Conservation (phyloP, 2,329 filamentous ascomycete genomes). For the Sordariomycetes sp. region DNA sequence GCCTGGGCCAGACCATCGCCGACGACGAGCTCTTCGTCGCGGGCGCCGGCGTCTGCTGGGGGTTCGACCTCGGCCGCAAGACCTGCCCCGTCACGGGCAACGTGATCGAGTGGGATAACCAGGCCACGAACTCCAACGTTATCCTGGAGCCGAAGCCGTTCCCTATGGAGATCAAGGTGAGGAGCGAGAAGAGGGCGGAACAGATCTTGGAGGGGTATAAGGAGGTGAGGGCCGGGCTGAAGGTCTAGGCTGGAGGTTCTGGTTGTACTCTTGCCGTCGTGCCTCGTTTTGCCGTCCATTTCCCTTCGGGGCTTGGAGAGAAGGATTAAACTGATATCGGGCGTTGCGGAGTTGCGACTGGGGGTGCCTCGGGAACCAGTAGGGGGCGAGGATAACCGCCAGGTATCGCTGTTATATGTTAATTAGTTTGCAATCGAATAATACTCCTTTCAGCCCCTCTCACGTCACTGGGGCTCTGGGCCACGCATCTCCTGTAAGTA, state of each 20-base stretch:
- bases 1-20: conserved; percentile 51
- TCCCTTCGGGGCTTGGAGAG: too few species aligned
- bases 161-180: conserved; percentile 30
- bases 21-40: conserved; percentile 47
- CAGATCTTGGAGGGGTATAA: conserved; percentile 25
- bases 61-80: conserved; percentile 30
- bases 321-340: too few species aligned
- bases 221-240: conserved; percentile 18
- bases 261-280: background rate
- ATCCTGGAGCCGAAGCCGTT: conserved; percentile 40
- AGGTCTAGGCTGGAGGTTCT: conserved; percentile 10
- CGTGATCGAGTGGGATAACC: conserved; percentile 31
- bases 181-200: conserved; percentile 25
- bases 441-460: background rate
- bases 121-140: conserved; percentile 39
- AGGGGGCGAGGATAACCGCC: background rate
- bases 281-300: background rate
- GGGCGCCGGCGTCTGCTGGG: conserved; percentile 37
- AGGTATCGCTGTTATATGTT: background rate
- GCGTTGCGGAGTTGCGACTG: background rate
- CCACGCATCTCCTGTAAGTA: background rate
- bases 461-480: background rate
- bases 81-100: conserved; percentile 29
- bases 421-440: background rate
- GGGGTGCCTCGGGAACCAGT: background rate